Evolutionary conservation across 495 filamentous ascomycete genomes (phyloP), one percentile per base, ranked within the genome.

Genomic region (Pyrenula massariospora): DNA sequence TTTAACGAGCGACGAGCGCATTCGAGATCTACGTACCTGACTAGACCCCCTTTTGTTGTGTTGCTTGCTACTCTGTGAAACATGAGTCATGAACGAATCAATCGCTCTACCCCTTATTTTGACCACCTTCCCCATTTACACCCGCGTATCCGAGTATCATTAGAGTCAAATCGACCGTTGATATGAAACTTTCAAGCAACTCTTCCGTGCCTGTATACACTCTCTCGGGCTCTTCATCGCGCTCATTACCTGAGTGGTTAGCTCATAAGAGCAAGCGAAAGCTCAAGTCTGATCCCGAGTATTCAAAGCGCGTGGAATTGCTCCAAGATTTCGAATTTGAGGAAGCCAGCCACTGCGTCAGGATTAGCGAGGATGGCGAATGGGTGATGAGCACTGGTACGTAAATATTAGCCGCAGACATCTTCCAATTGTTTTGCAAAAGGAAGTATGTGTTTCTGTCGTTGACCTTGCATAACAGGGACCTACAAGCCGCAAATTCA

Each of bases 281-380:
- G 61, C 76, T 96, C 60, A 97, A 96, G 69, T 84, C 91, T 57
- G 93, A 97, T 64, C 82, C 88, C 52, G 91, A 95, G 61, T 96
- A 87, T 71, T 84, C 89, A 55, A 95, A 89, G 66, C 86, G 93
- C 54, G 86, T 99, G 57, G 94, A 99, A 68, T 75, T 99, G 52
- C 77, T 99, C 22, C 94, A 99, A 64, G 92, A 97, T 65, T 99
- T 99, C 66, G 91, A 95, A 63, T 99, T 97, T 60, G 93, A 97
- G 64, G 94, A 99, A 69, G 91, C 94, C n/a, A 96, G 91, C 66
- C 81, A 85, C 50, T 96, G 92, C 66, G 78, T 99, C 51, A 76
- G 89, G 31, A 86, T 89, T 25, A 95, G 89, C 66, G 93, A 96
- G 57, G 94, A 99, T 80, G 91, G 92, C 36, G 85, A 97, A 64